These are phyloP conservation scores for Taiwanofungus camphoratus DNA, from an alignment of 1,284 basidiomycete genomes.

Conservation along the genomic window DNA sequence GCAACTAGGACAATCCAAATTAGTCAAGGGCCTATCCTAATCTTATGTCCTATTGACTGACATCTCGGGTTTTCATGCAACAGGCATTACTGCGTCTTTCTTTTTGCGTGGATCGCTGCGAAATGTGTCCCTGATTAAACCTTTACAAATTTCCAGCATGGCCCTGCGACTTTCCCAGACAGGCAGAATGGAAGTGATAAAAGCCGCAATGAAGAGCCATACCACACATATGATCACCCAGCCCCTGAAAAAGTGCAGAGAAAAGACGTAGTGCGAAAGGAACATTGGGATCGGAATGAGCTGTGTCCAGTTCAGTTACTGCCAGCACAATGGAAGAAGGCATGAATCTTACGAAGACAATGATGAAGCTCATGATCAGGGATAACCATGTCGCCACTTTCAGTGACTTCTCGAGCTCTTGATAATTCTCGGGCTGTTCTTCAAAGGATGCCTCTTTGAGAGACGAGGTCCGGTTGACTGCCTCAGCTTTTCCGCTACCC, in stretches of 20 bases:
- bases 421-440: constrained; percentile 3
- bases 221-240: constrained; percentile 11
- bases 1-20: too few species aligned
- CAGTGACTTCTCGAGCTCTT: constrained; percentile 6
- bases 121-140: constrained; percentile 7
- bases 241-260: constrained; percentile 9
- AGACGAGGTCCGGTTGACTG: background rate
- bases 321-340: too few species aligned
- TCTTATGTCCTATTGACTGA: too few species aligned
- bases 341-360: constrained; percentile 7
- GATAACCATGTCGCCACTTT: constrained; percentile 8
- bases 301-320: background rate
- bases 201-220: constrained; percentile 11
- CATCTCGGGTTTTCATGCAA: too few species aligned
- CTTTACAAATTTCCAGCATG: constrained; percentile 6
- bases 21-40: too few species aligned
- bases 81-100: too few species aligned
- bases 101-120: background rate
- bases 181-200: constrained; percentile 9
- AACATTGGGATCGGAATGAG: constrained; percentile 12
- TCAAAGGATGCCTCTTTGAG: background rate
- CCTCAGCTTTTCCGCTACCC: constrained; percentile 3
- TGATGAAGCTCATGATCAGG: constrained; percentile 9
- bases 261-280: constrained; percentile 12
- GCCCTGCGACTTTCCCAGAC: constrained; percentile 9